phyloP scores from a whole-genome alignment of 257 asterid genomes.

The Paraleonurus japonicus region DNA sequence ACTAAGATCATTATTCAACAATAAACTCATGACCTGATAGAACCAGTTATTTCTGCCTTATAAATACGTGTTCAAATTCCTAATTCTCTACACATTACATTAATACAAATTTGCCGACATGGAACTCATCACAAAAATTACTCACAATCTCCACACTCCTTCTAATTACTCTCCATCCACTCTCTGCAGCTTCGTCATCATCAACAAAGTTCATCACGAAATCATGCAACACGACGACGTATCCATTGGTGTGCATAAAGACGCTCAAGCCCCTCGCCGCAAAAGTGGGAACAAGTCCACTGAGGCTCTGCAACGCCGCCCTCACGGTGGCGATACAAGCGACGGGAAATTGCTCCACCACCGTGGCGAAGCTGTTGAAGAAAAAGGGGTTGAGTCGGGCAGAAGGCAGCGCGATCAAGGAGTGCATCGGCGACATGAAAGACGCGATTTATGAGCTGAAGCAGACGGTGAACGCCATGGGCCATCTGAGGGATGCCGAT shows the following conservation, averaged over 20 bases:
- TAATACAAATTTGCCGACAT: neutral
- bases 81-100: neutral
- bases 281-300: conserved; percentile 35
- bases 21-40: conserved; percentile 22
- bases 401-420: conserved; percentile 46
- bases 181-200: conserved; percentile 15
- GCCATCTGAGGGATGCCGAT: conserved; percentile 36
- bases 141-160: conserved; percentile 15
- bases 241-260: conserved; percentile 47
- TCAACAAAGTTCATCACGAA: conserved; percentile 39
- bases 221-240: conserved; percentile 53
- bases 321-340: conserved; percentile 45
- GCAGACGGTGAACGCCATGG: conserved; percentile 48
- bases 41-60: neutral
- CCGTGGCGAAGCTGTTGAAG: conserved; percentile 26
- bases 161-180: neutral
- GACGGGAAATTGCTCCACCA: conserved; percentile 35
- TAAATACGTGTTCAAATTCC: neutral
- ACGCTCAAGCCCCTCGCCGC: conserved; percentile 60
- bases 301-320: conserved; percentile 54
- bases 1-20: neutral
- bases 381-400: conserved; percentile 31
- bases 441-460: conserved; percentile 63
- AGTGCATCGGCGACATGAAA: conserved; percentile 58
- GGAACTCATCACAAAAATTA: conserved; percentile 2